Conservation (phyloP, 129 eudicot species). For the Scalesia atractyloides region DNA sequence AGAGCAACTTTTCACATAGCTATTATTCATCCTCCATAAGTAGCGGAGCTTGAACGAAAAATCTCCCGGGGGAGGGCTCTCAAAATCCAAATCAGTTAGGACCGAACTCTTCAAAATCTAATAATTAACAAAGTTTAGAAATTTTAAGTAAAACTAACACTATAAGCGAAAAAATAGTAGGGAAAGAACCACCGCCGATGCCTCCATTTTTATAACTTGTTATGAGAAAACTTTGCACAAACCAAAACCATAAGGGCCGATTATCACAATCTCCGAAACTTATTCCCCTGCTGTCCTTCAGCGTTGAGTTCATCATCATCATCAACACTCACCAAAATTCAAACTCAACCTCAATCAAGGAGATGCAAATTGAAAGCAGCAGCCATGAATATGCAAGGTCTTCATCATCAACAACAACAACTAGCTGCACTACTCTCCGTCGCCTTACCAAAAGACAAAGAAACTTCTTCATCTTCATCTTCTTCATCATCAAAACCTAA, state of each 20-base stretch:
- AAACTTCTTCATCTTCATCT: slow-evolving; percentile 34
- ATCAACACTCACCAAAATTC: slow-evolving; percentile 15
- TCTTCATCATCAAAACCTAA: slow-evolving; percentile 31
- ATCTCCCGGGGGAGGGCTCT: no score
- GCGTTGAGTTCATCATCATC: background rate
- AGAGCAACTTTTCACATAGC: no score
- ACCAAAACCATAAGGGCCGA: background rate
- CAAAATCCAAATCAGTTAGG: no score
- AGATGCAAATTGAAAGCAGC: slow-evolving; percentile 41
- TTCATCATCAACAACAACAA: slow-evolving; percentile 94
- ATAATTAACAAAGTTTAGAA: no score
- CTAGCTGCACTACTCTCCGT: slow-evolving; percentile 81
- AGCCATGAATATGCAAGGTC: slow-evolving; percentile 72
- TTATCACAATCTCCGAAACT: background rate
- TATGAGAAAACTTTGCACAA: background rate
- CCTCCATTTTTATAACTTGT: background rate
- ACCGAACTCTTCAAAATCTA: no score
- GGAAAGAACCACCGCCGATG: no score
- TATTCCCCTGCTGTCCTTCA: slow-evolving; percentile 12
- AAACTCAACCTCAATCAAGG: no score
- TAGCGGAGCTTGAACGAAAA: no score
- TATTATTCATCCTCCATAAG: no score
- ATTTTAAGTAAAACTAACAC: no score
- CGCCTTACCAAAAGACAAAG: slow-evolving; percentile 65
- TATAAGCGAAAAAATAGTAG: no score